Evolutionary conservation across 148 eudicot genomes (phyloP).

Genomic region (Silene conica): DNA sequence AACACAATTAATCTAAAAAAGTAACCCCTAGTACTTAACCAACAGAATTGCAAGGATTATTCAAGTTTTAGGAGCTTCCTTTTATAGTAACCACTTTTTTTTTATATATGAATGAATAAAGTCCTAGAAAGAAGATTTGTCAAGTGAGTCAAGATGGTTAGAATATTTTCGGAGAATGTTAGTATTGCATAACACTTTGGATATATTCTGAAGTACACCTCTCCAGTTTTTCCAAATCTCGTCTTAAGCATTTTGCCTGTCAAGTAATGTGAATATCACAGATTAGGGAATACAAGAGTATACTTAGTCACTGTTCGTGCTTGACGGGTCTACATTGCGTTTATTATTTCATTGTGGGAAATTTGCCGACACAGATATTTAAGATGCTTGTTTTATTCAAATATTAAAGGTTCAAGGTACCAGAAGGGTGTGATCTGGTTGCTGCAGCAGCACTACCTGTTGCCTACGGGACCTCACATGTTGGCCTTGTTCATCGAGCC

Average conservation of each 20-base stretch:
- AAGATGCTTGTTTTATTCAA: not conserved
- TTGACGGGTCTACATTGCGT: not conserved
- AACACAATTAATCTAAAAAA: not conserved
- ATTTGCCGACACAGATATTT: slow-evolving; percentile 1
- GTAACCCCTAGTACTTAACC: not conserved
- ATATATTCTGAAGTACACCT: not conserved
- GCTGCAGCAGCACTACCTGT: slow-evolving; percentile 88
- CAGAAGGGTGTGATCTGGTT: slow-evolving; percentile 89
- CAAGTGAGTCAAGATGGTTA: not conserved
- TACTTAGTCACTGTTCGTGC: not conserved
- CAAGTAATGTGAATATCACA: not conserved
- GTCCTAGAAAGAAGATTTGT: not conserved
- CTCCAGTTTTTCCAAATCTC: not conserved
- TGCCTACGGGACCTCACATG: slow-evolving; percentile 94
- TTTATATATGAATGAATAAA: not conserved
- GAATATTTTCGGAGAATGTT: not conserved
- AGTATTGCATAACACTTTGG: not conserved
- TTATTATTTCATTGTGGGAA: not conserved
- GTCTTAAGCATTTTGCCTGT: not conserved
- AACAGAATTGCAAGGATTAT: not conserved
- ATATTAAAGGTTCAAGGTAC: slow-evolving; percentile 62
- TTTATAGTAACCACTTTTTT: not conserved
- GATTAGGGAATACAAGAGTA: not conserved
- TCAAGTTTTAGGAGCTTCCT: not conserved
- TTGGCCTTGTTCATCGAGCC: slow-evolving; percentile 91